Evolutionary conservation across 768 basidiomycete genomes (phyloP).

Genomic region (Cubamyces lactineus): DNA sequence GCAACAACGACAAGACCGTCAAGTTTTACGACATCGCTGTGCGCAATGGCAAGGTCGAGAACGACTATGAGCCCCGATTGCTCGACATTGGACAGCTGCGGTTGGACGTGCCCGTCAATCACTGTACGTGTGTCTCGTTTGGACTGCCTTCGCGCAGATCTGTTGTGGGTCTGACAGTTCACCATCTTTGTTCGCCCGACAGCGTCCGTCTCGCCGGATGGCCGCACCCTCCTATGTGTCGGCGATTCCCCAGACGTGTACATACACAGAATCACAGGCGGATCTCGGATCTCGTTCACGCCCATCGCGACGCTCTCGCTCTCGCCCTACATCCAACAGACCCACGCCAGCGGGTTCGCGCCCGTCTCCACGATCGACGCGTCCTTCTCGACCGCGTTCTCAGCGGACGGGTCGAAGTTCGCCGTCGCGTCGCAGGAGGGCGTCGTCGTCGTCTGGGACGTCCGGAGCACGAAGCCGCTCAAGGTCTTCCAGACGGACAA

Average conservation of each 20-base stretch:
- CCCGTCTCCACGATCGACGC: conserved; percentile 50
- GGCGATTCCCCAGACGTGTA: conserved; percentile 89
- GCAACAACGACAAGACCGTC: conserved; percentile 85
- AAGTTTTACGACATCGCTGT: conserved; percentile 79
- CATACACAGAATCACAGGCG: conserved; percentile 76
- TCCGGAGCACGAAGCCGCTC: conserved; percentile 70
- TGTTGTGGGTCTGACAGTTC: conserved; percentile 16
- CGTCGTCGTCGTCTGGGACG: conserved; percentile 81
- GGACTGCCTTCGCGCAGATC: conserved; percentile 12
- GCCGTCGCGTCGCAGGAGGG: conserved; percentile 86
- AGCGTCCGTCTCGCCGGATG: conserved; percentile 92
- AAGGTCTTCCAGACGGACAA: conserved; percentile 66
- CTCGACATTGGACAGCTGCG: conserved; percentile 52
- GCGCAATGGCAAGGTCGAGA: conserved; percentile 38
- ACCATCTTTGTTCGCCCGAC: neutral
- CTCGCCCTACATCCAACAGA: conserved; percentile 48
- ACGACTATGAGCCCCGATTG: conserved; percentile 28
- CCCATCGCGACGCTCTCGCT: conserved; percentile 71
- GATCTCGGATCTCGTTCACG: conserved; percentile 60
- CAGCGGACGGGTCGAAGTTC: conserved; percentile 73
- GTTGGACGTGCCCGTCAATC: conserved; percentile 77
- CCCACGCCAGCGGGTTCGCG: conserved; percentile 11
- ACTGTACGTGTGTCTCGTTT: conserved; percentile 55
- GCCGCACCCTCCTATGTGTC: conserved; percentile 83
- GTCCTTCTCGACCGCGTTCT: conserved; percentile 82